phyloP scores from a whole-genome alignment of 2,329 filamentous ascomycete species.

The Talaromyces sp. region DNA sequence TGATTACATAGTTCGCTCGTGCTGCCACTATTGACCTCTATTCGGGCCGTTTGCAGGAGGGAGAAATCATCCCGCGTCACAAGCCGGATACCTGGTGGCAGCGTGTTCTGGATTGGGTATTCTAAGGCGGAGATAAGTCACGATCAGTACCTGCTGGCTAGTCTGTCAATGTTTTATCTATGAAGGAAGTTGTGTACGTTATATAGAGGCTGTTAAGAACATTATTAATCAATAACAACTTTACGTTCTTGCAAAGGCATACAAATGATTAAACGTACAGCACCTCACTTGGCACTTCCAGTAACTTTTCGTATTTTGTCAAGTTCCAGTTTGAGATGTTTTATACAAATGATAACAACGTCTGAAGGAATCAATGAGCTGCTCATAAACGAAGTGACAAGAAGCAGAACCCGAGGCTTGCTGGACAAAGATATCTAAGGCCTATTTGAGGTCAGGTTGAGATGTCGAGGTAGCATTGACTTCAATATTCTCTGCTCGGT shows the following conservation, averaged over 20 bases:
- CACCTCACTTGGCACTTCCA: no score
- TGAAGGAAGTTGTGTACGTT: neutral
- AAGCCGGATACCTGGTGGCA: constrained; percentile 23
- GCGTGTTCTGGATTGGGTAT: constrained; percentile 20
- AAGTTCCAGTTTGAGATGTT: no score
- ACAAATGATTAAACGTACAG: no score
- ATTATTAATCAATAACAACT: no score
- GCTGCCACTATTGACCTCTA: constrained; percentile 30
- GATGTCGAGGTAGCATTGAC: neutral
- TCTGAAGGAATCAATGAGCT: no score
- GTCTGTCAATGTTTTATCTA: neutral
- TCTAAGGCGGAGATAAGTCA: neutral
- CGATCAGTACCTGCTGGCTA: neutral
- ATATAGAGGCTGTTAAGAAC: neutral
- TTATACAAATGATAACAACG: no score
- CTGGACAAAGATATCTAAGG: no score
- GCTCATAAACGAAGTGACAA: no score
- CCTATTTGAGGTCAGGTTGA: no score
- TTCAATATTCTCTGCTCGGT: constrained; percentile 25
- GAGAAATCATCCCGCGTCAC: constrained; percentile 25
- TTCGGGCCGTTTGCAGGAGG: constrained; percentile 32
- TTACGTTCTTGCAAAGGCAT: no score
- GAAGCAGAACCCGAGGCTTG: no score
- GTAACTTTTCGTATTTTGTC: no score
- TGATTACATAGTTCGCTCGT: constrained; percentile 24